Conservation (phyloP, 2,329 filamentous ascomycete species). For the Fusarium udum region DNA sequence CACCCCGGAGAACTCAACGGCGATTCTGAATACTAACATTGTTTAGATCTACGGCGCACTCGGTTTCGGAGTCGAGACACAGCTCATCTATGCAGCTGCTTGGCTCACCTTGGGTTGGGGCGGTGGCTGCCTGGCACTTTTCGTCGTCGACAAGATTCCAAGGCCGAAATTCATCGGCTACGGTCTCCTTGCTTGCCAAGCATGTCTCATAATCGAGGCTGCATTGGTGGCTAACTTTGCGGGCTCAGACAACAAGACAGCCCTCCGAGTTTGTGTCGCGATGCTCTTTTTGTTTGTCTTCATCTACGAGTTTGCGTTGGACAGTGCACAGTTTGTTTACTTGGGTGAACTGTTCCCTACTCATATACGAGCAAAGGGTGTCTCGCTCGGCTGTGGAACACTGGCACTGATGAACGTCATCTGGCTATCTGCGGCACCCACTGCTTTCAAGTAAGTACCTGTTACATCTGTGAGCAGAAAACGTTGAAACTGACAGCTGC, state of each 20-base stretch:
- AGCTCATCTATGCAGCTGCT: neutral
- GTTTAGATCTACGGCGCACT: neutral
- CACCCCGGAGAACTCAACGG: neutral
- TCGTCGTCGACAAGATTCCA: neutral
- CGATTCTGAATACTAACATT: neutral
- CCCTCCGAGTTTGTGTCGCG: neutral
- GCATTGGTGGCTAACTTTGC: neutral
- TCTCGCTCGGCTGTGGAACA: neutral
- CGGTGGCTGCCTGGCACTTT: neutral
- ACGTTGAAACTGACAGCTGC: accelerated
- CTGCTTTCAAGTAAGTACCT: neutral
- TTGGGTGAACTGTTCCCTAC: neutral
- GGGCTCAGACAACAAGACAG: neutral
- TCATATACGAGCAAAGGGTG: neutral
- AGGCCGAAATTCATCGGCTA: neutral
- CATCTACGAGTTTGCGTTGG: neutral
- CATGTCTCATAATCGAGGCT: neutral
- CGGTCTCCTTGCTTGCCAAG: neutral
- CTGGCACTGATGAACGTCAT: neutral
- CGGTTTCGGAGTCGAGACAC: neutral
- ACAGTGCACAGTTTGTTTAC: neutral
- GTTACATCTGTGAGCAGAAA: accelerated
- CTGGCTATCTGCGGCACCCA: neutral
- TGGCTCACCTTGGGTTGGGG: neutral
- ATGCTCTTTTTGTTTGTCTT: neutral